phyloP scores from a whole-genome alignment of 2,329 filamentous ascomycete species.

The Aureobasidium subglaciale region DNA sequence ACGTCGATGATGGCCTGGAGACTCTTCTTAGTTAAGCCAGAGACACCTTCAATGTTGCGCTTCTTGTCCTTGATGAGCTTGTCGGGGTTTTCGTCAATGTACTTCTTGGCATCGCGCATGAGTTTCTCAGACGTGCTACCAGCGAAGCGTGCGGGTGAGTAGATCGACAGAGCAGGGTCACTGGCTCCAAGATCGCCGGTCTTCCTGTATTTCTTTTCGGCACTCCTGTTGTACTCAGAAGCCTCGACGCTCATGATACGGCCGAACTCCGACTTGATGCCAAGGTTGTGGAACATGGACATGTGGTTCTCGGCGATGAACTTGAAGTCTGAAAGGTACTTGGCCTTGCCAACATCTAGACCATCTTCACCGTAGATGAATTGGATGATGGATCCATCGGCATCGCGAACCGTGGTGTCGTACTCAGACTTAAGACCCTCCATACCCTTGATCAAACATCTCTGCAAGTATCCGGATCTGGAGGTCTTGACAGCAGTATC shows the following conservation, averaged over 20 bases:
- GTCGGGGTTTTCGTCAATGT: constrained; percentile 68
- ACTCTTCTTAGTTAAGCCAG: constrained; percentile 54
- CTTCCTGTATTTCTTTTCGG: constrained; percentile 75
- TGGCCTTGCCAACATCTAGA: constrained; percentile 87
- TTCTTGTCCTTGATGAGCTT: constrained; percentile 55
- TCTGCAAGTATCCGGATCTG: constrained; percentile 89
- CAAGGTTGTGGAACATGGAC: constrained; percentile 70
- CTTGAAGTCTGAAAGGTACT: constrained; percentile 81
- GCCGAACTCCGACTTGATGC: constrained; percentile 47
- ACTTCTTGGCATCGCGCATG: constrained; percentile 62
- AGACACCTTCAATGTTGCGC: constrained; percentile 37
- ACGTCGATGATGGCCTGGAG: constrained; percentile 81
- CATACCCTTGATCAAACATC: constrained; percentile 98
- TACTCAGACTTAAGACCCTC: constrained; percentile 89
- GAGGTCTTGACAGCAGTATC: constrained; percentile 99
- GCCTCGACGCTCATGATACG: constrained; percentile 62
- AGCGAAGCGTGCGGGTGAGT: constrained; percentile 67
- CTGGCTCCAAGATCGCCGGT: constrained; percentile 58
- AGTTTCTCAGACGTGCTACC: constrained; percentile 90
- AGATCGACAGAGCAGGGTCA: constrained; percentile 68
- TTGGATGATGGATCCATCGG: constrained; percentile 87
- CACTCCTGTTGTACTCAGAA: constrained; percentile 52
- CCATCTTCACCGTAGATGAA: constrained; percentile 97
- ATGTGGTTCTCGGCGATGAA: constrained; percentile 82
- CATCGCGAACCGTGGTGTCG: constrained; percentile 87